Conservation (phyloP, 805 yeast species). For the Starmerella sirachaensis region DNA sequence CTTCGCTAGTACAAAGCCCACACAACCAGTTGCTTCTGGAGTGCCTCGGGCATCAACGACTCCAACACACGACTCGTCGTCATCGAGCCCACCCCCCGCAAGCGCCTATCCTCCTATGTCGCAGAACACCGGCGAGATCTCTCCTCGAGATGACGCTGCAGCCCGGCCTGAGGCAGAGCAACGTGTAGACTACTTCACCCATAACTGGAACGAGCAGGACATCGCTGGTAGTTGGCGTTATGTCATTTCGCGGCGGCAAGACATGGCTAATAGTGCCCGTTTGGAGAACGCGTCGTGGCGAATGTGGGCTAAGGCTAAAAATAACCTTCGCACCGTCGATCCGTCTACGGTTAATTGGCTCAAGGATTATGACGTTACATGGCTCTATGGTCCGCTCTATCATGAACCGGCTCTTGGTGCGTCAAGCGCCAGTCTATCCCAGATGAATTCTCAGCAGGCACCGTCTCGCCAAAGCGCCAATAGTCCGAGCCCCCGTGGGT, state of each 20-base stretch:
- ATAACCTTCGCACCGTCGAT: constrained; percentile 57
- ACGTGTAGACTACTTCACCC: constrained; percentile 91
- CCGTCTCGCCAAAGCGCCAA: too few relatives aligned
- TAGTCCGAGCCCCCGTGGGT: too few relatives aligned
- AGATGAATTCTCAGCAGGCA: too few relatives aligned
- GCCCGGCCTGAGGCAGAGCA: constrained; percentile 66
- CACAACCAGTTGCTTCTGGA: too few relatives aligned
- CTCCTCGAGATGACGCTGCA: constrained; percentile 20
- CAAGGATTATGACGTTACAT: constrained; percentile 91
- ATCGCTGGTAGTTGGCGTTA: constrained; percentile 94
- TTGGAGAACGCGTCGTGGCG: constrained; percentile 85
- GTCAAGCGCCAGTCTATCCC: too few relatives aligned
- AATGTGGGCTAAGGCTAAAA: constrained; percentile 80
- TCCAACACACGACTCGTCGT: too few relatives aligned
- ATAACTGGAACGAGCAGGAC: constrained; percentile 90
- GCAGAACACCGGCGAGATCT: neutral
- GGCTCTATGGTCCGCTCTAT: constrained; percentile 89
- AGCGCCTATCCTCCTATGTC: too few relatives aligned
- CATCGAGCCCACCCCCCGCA: too few relatives aligned
- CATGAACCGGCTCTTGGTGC: constrained; percentile 34
- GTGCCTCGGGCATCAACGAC: too few relatives aligned
- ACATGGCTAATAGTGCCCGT: constrained; percentile 70
- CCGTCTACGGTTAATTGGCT: constrained; percentile 94
- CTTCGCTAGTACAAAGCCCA: too few relatives aligned
- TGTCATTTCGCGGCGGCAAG: constrained; percentile 68